Evolutionary conservation across 345 rosid genomes (phyloP).

Genomic region (Eucalyptus polybractea): DNA sequence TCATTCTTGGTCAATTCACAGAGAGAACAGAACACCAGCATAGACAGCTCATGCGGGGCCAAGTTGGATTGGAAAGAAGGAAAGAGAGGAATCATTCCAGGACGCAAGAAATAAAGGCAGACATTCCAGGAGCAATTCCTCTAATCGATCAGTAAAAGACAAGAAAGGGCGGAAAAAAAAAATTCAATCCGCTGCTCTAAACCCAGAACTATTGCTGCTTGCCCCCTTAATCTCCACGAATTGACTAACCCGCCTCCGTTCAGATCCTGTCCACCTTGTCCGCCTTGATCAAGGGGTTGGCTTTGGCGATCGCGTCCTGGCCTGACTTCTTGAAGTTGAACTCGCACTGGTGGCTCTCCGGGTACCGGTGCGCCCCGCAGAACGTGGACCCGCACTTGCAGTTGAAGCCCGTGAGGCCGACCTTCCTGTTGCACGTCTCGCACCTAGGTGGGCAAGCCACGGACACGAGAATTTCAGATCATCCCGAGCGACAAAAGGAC

Average conservation of each 20-base stretch:
- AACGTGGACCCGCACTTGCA: constrained; percentile 72
- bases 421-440: constrained; percentile 61
- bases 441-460: constrained; percentile 22
- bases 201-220: neutral
- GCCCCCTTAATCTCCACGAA: neutral
- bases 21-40: neutral
- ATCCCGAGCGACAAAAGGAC: neutral
- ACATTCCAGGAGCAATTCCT: neutral
- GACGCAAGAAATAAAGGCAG: neutral
- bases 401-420: constrained; percentile 68
- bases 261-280: constrained; percentile 66
- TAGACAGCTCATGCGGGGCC: neutral
- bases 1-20: neutral
- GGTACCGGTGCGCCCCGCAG: constrained; percentile 77
- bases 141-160: neutral
- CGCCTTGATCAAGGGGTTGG: constrained; percentile 70
- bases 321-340: constrained; percentile 76
- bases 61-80: neutral
- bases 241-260: neutral
- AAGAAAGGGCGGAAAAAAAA: fast-evolving
- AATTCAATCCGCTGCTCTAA: neutral
- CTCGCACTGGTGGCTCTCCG: constrained; percentile 59
- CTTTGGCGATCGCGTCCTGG: constrained; percentile 54
- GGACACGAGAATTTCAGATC: neutral
- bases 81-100: neutral